These are phyloP conservation scores for Apophysomyces variabilis DNA, from an alignment of 371 early-diverging fungal genomes.

Conservation along the genomic window DNA sequence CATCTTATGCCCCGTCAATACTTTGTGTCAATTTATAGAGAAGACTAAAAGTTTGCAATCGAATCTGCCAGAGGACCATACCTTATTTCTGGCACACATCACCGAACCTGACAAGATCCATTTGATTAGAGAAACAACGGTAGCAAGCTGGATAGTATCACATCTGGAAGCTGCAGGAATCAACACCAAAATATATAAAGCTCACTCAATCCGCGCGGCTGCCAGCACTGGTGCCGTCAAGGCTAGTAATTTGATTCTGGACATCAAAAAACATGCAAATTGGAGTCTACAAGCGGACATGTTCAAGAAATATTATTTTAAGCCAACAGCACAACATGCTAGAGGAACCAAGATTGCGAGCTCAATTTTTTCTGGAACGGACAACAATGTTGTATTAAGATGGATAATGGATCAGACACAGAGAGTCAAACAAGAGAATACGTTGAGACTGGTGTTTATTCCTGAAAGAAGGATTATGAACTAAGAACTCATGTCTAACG, in stretches of 20 bases:
- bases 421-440: too few species aligned
- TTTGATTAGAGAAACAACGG: background rate
- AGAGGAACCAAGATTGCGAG: too few species aligned
- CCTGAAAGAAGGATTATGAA: too few species aligned
- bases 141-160: background rate
- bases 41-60: background rate
- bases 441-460: too few species aligned
- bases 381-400: too few species aligned
- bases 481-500: too few species aligned
- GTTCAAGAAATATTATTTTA: slow-evolving; percentile 16
- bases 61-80: background rate
- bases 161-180: background rate
- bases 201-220: slow-evolving; percentile 6
- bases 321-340: too few species aligned
- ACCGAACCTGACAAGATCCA: background rate
- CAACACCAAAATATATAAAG: background rate
- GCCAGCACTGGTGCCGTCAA: slow-evolving; percentile 14
- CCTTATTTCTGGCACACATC: slow-evolving; percentile 8
- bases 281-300: slow-evolving; percentile 13
- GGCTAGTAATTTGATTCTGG: background rate
- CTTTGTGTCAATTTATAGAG: background rate
- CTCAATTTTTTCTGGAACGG: too few species aligned
- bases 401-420: too few species aligned
- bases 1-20: background rate
- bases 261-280: slow-evolving; percentile 15